A percentile compares a stretch with the other conserved stretches of the same genome.
Evolutionary conservation across 140 eudicot genomes (phyloP).

Genomic region (Cichorium intybus): DNA sequence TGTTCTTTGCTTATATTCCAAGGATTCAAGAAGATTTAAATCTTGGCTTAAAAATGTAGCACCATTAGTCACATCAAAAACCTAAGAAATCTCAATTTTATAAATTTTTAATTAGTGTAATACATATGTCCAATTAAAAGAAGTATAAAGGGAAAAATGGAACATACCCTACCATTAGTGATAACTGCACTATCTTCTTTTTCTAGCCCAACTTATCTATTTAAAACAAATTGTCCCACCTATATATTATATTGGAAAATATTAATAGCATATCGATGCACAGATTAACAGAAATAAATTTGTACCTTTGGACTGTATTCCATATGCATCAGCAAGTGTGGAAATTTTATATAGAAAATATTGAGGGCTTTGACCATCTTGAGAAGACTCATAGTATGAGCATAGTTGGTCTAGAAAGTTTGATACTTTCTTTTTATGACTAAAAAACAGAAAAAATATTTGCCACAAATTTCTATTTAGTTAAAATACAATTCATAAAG

Average conservation of each 20-base stretch:
- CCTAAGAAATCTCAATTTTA: constrained; percentile 39
- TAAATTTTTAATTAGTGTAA: not conserved
- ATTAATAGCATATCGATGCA: not conserved
- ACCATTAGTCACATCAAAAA: constrained; percentile 44
- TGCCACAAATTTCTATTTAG: not conserved
- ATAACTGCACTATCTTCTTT: constrained; percentile 70
- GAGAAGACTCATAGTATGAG: constrained; percentile 51
- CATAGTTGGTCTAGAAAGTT: constrained; percentile 78
- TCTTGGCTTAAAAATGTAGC: constrained; percentile 80
- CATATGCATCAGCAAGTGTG: constrained; percentile 65
- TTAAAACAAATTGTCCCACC: constrained; percentile 63
- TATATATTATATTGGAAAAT: constrained; percentile 36
- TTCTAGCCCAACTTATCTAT: constrained; percentile 59
- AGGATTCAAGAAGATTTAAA: constrained; percentile 79
- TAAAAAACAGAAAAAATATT: constrained; percentile 36
- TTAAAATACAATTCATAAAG: not conserved
- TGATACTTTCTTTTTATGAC: constrained; percentile 77
- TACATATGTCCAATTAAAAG: not conserved
- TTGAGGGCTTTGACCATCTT: constrained; percentile 48
- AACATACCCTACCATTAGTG: constrained; percentile 93
- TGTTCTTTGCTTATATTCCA: constrained; percentile 85
- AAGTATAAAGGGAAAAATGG: not conserved
- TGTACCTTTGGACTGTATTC: constrained; percentile 75
- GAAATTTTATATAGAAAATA: constrained; percentile 56
- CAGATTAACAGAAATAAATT: not conserved